A percentile compares a stretch with the other conserved stretches of the same genome.
phyloP scores from a whole-genome alignment of 2,329 filamentous ascomycete genomes.

The Sclerotinia spermophila region DNA sequence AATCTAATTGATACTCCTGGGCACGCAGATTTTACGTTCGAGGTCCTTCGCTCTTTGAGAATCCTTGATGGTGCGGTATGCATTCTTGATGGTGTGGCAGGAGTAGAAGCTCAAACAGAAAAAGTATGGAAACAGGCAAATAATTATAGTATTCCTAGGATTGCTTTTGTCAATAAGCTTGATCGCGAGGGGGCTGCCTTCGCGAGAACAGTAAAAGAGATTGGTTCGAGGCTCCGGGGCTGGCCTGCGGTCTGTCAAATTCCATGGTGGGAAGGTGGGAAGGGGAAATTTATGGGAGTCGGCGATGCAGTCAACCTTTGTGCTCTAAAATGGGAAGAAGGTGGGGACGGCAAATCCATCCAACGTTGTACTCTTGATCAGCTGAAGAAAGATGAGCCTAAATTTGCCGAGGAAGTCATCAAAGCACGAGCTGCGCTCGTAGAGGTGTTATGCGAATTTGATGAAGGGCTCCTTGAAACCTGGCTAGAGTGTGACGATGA shows the following conservation, averaged over 20 bases:
- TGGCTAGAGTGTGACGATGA: conserved; percentile 78
- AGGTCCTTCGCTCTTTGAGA: conserved; percentile 85
- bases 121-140: conserved; percentile 92
- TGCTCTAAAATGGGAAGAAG: conserved; percentile 69
- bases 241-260: conserved; percentile 94
- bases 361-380: conserved; percentile 53
- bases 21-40: conserved; percentile 96
- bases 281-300: conserved; percentile 75
- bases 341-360: conserved; percentile 61
- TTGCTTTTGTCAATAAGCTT: conserved; percentile 81
- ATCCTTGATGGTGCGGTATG: conserved; percentile 90
- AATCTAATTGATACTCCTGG: conserved; percentile 96
- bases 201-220: conserved; percentile 78
- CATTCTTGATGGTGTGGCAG: conserved; percentile 86
- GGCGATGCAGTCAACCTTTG: conserved; percentile 76
- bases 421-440: conserved; percentile 73
- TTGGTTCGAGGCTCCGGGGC: conserved; percentile 71
- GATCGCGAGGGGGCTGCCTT: conserved; percentile 81
- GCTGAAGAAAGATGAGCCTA: conserved; percentile 47
- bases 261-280: conserved; percentile 78
- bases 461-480: conserved; percentile 79
- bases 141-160: conserved; percentile 76
- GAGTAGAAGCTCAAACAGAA: conserved; percentile 95
- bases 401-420: conserved; percentile 63
- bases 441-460: conserved; percentile 82